These are phyloP conservation scores for Nicotiana attenuata DNA, from an alignment of 257 asterid genomes.

Conservation along the genomic window DNA sequence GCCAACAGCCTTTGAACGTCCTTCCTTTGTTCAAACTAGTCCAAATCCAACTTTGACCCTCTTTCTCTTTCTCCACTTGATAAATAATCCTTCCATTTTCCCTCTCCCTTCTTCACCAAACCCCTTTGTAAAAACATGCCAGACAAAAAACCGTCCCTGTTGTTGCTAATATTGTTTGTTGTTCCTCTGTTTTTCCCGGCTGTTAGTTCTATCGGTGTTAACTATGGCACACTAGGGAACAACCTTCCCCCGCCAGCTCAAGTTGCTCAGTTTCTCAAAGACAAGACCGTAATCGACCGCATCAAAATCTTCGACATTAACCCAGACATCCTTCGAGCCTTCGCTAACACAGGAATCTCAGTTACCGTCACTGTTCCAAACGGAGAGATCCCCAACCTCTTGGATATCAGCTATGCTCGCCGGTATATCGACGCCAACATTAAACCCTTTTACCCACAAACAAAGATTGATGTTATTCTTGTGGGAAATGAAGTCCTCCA, in stretches of 20 bases:
- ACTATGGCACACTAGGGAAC: conserved; percentile 84
- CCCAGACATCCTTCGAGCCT: conserved; percentile 78
- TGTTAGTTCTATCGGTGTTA: conserved; percentile 63
- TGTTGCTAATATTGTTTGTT: background rate
- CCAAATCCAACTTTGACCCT: background rate
- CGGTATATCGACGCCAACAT: conserved; percentile 46
- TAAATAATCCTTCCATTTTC: background rate
- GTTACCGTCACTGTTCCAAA: conserved; percentile 86
- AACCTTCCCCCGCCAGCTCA: conserved; percentile 77
- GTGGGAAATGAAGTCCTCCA: conserved; percentile 88
- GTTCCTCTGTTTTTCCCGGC: conserved; percentile 8
- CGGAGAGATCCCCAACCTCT: conserved; percentile 64
- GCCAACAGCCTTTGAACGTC: no score
- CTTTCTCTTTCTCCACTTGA: background rate
- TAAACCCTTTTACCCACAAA: conserved; percentile 54
- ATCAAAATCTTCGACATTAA: conserved; percentile 77
- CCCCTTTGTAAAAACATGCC: no score
- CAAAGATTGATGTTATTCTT: conserved; percentile 55
- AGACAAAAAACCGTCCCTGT: no score
- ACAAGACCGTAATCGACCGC: conserved; percentile 64
- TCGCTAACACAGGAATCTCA: conserved; percentile 64
- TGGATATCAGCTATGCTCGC: conserved; percentile 38
- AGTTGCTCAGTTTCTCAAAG: conserved; percentile 69
- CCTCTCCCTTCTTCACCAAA: background rate
- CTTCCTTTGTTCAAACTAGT: background rate